A percentile compares a stretch with the other conserved stretches of the same genome.
Conservation (phyloP, 1,139 yeast species). For the Pichia sp. region DNA sequence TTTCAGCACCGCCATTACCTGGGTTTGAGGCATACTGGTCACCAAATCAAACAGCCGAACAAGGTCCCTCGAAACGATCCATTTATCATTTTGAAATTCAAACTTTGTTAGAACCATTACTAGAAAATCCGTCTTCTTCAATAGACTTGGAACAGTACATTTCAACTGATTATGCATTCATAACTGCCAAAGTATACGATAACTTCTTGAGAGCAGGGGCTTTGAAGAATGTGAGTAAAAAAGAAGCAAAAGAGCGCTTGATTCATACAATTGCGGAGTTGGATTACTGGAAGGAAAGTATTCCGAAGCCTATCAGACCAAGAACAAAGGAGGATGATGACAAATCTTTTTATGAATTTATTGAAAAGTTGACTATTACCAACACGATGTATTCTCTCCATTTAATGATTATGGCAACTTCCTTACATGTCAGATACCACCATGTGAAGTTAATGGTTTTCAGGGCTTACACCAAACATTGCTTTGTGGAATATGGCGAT, state of each 20-base stretch:
- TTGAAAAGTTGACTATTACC: slow-evolving; percentile 8
- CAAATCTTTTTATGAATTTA: slow-evolving; percentile 12
- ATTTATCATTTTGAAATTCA: slow-evolving; percentile 10
- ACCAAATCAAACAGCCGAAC: slow-evolving; percentile 3
- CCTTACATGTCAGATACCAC: slow-evolving; percentile 17
- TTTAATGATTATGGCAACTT: slow-evolving; percentile 13
- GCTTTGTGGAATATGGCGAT: slow-evolving; percentile 4
- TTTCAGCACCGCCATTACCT: slow-evolving; percentile 32
- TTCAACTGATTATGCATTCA: slow-evolving; percentile 23
- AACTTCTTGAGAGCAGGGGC: slow-evolving; percentile 29
- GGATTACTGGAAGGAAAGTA: slow-evolving; percentile 26
- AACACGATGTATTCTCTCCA: slow-evolving; percentile 3
- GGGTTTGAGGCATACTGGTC: slow-evolving; percentile 26
- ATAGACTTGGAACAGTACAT: slow-evolving; percentile 19
- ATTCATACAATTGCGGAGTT: slow-evolving; percentile 22
- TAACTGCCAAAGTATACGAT: slow-evolving; percentile 25
- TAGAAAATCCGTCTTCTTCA: neutral
- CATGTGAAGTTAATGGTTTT: slow-evolving; percentile 17
- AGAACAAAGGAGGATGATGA: slow-evolving; percentile 2
- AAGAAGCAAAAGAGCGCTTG: slow-evolving; percentile 17
- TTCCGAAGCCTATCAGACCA: slow-evolving; percentile 27
- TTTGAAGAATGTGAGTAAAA: slow-evolving; percentile 18
- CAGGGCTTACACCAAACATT: slow-evolving; percentile 12
- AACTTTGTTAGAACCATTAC: slow-evolving; percentile 8
- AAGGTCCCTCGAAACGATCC: slow-evolving; percentile 6